Base-by-base conservation (phyloP, 345 rosid genomes). In the Populus davidiana region DNA sequence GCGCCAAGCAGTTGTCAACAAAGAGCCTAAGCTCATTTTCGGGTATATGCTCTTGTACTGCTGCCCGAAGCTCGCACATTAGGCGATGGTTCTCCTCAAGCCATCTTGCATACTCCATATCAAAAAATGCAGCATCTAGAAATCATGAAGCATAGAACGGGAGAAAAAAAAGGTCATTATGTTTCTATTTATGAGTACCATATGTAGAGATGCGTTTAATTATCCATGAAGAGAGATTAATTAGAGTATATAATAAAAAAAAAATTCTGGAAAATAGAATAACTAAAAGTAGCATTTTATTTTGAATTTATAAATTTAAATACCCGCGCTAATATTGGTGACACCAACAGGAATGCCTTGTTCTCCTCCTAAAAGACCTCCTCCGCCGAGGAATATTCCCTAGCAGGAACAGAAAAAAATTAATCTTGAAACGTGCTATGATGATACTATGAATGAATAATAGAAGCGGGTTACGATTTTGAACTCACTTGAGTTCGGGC, bases 101-200 rank as follows among this genome's bases (percentile, higher is more conserved):
- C 99, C 99, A 96, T 78, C 97, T 85, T 9, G 89, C 80, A 20
- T 96, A 96, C 88, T 94, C 98, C 91, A 94, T 86, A 77, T 96
- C 95, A 52, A 92, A 94, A 61, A 89, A 77, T 1, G 97, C 91
- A 50, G 97, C 95, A 64, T 92, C 98, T 91, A 25, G 2, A 20
- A 25, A 13, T n/a, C n/a, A n/a, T 4, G 23, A 4, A 36, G 17
- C 14, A 50, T 36, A 4, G 43, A n/a, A 13, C 1, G 33, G 25
- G 44, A 33, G 4, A 31, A 3, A n/a, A 63, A 61, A 44, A 0
- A 7, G 35, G 39, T 27, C 25, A 56, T 20, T 20, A 54, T 27
- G 67, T 10, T 41, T 11, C 44, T 41, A 41, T 41, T n/a, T 21
- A 56, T n/a, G 12, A n/a, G 63, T 56, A 56, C 44, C 44, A 41